Percentiles rank a stretch among this genome's conserved stretches.
These are phyloP conservation scores for Xylaria sp. DNA, from an alignment of 2,329 filamentous ascomycete genomes.

Conservation along the genomic window DNA sequence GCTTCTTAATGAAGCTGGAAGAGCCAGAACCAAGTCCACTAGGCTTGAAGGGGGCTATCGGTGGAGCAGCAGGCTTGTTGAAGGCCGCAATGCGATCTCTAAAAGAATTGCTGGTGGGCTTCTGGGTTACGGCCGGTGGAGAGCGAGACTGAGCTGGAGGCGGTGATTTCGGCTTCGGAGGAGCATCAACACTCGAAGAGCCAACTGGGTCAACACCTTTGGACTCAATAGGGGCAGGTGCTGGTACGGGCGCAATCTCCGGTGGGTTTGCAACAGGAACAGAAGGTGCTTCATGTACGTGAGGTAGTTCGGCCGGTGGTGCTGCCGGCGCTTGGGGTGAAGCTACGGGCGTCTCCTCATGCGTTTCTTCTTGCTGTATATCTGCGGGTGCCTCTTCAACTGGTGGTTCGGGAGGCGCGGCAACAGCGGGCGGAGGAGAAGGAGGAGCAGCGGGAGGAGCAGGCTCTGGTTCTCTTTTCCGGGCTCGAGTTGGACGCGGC, in stretches of 20 bases:
- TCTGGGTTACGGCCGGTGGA: conserved; percentile 76
- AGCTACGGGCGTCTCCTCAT: conserved; percentile 51
- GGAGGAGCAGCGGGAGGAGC: conserved; percentile 52
- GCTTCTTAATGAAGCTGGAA: conserved; percentile 89
- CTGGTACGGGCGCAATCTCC: conserved; percentile 53
- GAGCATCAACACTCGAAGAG: conserved; percentile 54
- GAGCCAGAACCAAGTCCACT: conserved; percentile 68
- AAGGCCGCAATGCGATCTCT: conserved; percentile 97
- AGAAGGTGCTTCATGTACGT: conserved; percentile 45
- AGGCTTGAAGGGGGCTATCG: conserved; percentile 90
- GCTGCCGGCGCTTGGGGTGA: conserved; percentile 40
- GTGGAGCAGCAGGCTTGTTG: conserved; percentile 88
- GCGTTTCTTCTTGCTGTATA: conserved; percentile 31
- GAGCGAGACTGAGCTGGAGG: conserved; percentile 59
- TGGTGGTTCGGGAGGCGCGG: conserved; percentile 44
- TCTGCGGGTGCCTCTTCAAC: conserved; percentile 41
- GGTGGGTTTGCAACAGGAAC: conserved; percentile 53
- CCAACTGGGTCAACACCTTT: conserved; percentile 52
- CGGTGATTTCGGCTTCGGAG: conserved; percentile 52
- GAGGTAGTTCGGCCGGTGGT: conserved; percentile 37
- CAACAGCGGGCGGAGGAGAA: conserved; percentile 48
- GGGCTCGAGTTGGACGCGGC: conserved; percentile 81
- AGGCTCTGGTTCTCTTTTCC: conserved; percentile 71
- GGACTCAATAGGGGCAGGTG: conserved; percentile 51
- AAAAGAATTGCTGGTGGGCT: conserved; percentile 82